These are phyloP conservation scores for Sporothrix brunneoviolacea DNA, from an alignment of 2,329 filamentous ascomycete species.

Conservation along the genomic window DNA sequence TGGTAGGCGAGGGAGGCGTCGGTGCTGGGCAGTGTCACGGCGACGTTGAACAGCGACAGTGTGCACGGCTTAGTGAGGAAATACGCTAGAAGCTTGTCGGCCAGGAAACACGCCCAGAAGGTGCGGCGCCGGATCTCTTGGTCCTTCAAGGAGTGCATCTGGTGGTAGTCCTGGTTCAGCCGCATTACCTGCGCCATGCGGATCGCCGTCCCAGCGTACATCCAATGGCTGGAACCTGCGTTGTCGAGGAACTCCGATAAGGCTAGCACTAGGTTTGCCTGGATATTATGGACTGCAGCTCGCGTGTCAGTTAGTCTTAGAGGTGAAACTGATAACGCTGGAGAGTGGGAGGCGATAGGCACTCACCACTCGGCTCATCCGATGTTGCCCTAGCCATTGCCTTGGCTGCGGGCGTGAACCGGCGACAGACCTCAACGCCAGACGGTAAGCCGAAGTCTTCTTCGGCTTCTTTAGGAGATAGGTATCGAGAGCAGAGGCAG, in stretches of 20 bases:
- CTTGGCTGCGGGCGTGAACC: slow-evolving; percentile 5
- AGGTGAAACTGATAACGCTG: neutral
- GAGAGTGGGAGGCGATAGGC: neutral
- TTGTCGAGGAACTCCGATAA: slow-evolving; percentile 20
- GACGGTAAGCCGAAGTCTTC: slow-evolving; percentile 3
- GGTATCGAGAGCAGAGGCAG: slow-evolving; percentile 15
- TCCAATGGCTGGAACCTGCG: slow-evolving; percentile 20
- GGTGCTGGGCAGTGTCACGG: slow-evolving; percentile 16
- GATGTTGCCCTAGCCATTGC: slow-evolving; percentile 10
- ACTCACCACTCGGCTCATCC: slow-evolving; percentile 15
- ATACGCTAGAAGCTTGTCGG: slow-evolving; percentile 9
- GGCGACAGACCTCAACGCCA: neutral
- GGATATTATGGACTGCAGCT: slow-evolving; percentile 18
- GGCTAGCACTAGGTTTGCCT: slow-evolving; percentile 19
- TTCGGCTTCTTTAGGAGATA: neutral
- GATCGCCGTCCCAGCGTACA: slow-evolving; percentile 18
- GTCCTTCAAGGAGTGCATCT: slow-evolving; percentile 17
- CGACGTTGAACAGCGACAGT: slow-evolving; percentile 4
- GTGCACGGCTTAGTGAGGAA: slow-evolving; percentile 17
- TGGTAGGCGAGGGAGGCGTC: slow-evolving; percentile 17
- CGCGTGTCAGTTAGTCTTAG: neutral
- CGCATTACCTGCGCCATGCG: neutral
- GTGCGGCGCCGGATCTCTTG: neutral
- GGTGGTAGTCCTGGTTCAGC: slow-evolving; percentile 21
- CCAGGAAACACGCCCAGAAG: slow-evolving; percentile 14